Conservation (phyloP, 495 filamentous ascomycete genomes). For the Neurospora sp. region DNA sequence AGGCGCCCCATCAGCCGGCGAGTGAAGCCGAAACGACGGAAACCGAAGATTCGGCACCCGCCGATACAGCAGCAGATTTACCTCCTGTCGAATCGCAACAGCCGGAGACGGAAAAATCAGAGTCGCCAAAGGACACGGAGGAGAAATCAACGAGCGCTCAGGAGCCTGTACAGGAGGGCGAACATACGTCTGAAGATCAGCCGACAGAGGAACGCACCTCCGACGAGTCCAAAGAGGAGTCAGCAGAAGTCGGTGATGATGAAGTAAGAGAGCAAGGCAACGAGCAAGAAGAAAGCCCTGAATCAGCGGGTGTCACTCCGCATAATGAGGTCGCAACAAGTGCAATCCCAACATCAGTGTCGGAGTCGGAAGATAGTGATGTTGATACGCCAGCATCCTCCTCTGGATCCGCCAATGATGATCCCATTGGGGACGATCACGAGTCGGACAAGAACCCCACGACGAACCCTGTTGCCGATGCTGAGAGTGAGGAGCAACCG, state of each 20-base stretch:
- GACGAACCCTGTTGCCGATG: not conserved
- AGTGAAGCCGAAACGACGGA: not conserved
- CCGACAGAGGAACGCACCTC: not conserved
- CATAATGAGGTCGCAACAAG: not conserved
- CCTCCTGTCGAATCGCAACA: not conserved
- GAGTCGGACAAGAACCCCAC: not conserved
- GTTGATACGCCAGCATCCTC: not conserved
- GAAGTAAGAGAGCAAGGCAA: not conserved
- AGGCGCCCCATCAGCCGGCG: conserved; percentile 12
- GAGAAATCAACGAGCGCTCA: not conserved
- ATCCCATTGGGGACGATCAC: not conserved
- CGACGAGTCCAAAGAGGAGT: not conserved
- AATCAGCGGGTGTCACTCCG: not conserved
- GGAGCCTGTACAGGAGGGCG: not conserved
- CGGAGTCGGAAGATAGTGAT: not conserved
- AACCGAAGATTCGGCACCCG: not conserved
- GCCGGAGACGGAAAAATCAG: not conserved
- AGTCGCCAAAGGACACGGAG: not conserved
- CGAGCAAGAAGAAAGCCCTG: not conserved
- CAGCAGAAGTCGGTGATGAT: not conserved
- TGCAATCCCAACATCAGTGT: not conserved
- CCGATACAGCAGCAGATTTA: not conserved
- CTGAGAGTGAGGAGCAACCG: not conserved
- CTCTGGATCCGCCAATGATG: not conserved
- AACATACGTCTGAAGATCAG: not conserved